phyloP scores from a whole-genome alignment of 805 yeast species.

The Myxozyma udenii region DNA sequence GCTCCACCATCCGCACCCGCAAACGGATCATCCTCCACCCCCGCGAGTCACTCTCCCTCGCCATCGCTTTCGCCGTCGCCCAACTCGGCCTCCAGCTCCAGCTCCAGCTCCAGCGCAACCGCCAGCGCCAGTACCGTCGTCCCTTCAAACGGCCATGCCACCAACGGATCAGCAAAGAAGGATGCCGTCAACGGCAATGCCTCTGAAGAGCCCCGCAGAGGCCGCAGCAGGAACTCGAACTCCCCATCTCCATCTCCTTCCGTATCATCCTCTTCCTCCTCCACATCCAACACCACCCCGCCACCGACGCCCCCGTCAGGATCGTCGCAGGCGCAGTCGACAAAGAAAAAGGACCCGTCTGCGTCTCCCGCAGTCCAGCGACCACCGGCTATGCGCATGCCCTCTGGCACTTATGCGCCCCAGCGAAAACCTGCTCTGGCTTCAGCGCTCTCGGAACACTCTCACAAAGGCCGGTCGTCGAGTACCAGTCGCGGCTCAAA shows the following conservation, averaged over 20 bases:
- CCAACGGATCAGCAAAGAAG: not conserved
- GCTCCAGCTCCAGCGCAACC: not conserved
- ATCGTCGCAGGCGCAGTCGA: not conserved
- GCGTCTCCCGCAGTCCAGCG: slow-evolving; percentile 1
- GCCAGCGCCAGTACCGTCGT: not conserved
- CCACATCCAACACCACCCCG: too few species aligned
- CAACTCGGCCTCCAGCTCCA: not conserved
- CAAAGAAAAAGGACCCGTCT: not conserved
- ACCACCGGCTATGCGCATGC: slow-evolving; percentile 20
- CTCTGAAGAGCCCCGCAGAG: not conserved
- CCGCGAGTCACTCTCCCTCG: too few species aligned
- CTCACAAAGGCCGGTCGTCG: slow-evolving; percentile 22
- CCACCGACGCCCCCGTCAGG: not conserved
- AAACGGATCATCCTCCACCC: too few species aligned
- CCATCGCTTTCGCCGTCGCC: too few species aligned
- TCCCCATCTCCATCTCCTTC: not conserved
- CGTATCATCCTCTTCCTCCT: not conserved
- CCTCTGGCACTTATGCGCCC: slow-evolving; percentile 35
- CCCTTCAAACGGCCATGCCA: not conserved
- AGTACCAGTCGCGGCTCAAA: slow-evolving; percentile 12
- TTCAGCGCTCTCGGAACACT: slow-evolving; percentile 4
- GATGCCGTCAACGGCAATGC: not conserved
- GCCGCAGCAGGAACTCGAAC: not conserved
- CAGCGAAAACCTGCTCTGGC: slow-evolving; percentile 27
- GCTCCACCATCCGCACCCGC: too few species aligned